Percentiles rank a stretch among this genome's conserved stretches.
Evolutionary conservation across 371 early-diverging fungal genomes (phyloP).

Genomic region (Apophysomyces variabilis): DNA sequence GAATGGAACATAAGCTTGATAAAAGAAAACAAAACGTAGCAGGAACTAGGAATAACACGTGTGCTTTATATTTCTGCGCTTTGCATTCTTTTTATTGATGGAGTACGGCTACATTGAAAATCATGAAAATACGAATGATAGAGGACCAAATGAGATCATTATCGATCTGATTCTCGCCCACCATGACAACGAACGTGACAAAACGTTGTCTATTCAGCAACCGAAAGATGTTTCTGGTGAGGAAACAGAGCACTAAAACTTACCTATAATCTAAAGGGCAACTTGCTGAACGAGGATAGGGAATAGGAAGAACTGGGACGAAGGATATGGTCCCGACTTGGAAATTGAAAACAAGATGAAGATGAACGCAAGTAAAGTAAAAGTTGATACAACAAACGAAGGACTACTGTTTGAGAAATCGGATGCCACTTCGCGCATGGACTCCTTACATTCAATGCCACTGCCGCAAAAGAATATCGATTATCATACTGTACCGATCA

Average conservation of each 20-base stretch:
- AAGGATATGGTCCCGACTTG: not conserved
- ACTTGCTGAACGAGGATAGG: not conserved
- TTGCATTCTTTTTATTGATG: not conserved
- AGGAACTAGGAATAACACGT: not conserved
- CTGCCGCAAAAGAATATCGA: not conserved
- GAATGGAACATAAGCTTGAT: not conserved
- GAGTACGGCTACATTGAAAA: not conserved
- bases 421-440: not conserved
- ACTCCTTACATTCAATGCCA: too few relatives aligned
- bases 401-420: not conserved
- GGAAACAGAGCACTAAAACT: not conserved
- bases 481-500: not conserved
- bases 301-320: conserved; percentile 1
- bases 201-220: not conserved
- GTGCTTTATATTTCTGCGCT: not conserved
- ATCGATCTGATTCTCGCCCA: not conserved
- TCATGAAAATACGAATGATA: not conserved
- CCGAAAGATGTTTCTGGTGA: not conserved
- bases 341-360: not conserved
- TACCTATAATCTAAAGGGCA: not conserved
- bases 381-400: not conserved
- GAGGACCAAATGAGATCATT: not conserved
- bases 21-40: conserved; percentile 2
- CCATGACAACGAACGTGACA: not conserved
- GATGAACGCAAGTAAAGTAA: too few relatives aligned